Percentiles rank a stretch among this genome's conserved stretches.
phyloP scores from a whole-genome alignment of 257 asterid genomes.

The Solanum tacnaense region DNA sequence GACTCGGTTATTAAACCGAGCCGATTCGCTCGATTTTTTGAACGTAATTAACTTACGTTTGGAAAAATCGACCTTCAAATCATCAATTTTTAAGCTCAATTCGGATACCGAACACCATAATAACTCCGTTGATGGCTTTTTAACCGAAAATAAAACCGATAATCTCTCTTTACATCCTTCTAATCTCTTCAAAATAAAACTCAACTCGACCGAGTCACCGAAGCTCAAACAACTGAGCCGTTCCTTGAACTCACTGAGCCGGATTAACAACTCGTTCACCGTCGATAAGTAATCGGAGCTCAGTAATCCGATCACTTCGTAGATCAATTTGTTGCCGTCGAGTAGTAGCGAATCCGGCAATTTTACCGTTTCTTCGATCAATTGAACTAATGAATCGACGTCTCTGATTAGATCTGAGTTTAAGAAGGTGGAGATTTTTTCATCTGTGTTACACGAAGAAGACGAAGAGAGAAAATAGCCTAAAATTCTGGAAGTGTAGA shows the following conservation, averaged over 20 bases:
- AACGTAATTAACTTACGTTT: constrained; percentile 24
- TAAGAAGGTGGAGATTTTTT: constrained; percentile 29
- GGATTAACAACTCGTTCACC: constrained; percentile 33
- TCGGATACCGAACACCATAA: constrained; percentile 43
- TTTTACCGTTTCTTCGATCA: constrained; percentile 44
- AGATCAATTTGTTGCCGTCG: constrained; percentile 30
- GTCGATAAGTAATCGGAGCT: constrained; percentile 36
- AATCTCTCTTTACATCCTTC: constrained; percentile 42
- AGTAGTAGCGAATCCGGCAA: constrained; percentile 28
- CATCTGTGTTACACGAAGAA: constrained; percentile 19
- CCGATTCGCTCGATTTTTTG: constrained; percentile 41
- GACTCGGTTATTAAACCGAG: constrained; percentile 39
- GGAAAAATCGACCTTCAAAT: constrained; percentile 12
- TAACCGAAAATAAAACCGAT: constrained; percentile 8
- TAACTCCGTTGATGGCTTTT: constrained; percentile 41
- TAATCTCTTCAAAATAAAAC: constrained; percentile 38
- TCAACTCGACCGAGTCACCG: constrained; percentile 54
- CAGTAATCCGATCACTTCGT: constrained; percentile 32
- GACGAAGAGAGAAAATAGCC: constrained; percentile 47
- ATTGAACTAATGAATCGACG: constrained; percentile 28
- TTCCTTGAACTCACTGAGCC: constrained; percentile 51
- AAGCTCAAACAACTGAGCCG: constrained; percentile 45
- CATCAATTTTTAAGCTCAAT: constrained; percentile 22
- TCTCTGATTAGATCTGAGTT: constrained; percentile 49
- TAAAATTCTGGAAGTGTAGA: constrained; percentile 37